These are phyloP conservation scores for Fusarium goolgardi DNA, from an alignment of 2,329 filamentous ascomycete genomes.

Conservation along the genomic window DNA sequence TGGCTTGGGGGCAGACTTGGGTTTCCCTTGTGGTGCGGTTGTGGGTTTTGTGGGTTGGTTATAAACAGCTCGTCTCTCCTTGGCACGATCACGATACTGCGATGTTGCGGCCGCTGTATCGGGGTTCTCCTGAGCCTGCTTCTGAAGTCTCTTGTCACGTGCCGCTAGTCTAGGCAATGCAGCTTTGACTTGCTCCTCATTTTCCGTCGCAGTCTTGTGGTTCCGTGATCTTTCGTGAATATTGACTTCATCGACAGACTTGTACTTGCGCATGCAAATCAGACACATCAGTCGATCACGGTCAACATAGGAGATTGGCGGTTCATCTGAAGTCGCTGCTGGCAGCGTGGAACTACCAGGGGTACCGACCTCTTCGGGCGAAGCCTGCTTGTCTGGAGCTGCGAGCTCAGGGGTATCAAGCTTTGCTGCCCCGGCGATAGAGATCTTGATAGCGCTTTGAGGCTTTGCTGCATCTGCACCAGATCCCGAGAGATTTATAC, in stretches of 20 bases:
- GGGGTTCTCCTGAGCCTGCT: conserved; percentile 45
- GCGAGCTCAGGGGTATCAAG: conserved; percentile 26
- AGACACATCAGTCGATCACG: conserved; percentile 60
- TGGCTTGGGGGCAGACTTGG: conserved; percentile 40
- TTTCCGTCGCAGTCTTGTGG: conserved; percentile 55
- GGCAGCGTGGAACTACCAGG: conserved; percentile 6
- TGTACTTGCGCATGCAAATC: conserved; percentile 61
- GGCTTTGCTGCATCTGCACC: conserved; percentile 32
- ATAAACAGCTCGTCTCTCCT: conserved; percentile 72
- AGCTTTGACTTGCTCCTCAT: conserved; percentile 61
- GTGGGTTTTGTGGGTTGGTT: conserved; percentile 69
- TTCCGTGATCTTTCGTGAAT: conserved; percentile 58
- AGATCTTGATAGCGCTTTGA: conserved; percentile 49
- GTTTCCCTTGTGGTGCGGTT: conserved; percentile 52
- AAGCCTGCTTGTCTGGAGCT: conserved; percentile 20
- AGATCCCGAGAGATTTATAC: conserved; percentile 37
- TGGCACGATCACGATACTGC: conserved; percentile 74
- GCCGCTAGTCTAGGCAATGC: conserved; percentile 56
- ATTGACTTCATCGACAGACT: conserved; percentile 56
- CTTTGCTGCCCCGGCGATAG: conserved; percentile 47
- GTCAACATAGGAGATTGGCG: conserved; percentile 67
- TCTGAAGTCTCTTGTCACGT: conserved; percentile 53
- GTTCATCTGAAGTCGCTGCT: conserved; percentile 9
- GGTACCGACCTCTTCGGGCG: conserved; percentile 17
- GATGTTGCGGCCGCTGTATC: conserved; percentile 43